Percentiles rank a stretch among this genome's conserved stretches.
These are phyloP conservation scores for Fusarium sulawesiense DNA, from an alignment of 2,329 filamentous ascomycete genomes.

Conservation along the genomic window DNA sequence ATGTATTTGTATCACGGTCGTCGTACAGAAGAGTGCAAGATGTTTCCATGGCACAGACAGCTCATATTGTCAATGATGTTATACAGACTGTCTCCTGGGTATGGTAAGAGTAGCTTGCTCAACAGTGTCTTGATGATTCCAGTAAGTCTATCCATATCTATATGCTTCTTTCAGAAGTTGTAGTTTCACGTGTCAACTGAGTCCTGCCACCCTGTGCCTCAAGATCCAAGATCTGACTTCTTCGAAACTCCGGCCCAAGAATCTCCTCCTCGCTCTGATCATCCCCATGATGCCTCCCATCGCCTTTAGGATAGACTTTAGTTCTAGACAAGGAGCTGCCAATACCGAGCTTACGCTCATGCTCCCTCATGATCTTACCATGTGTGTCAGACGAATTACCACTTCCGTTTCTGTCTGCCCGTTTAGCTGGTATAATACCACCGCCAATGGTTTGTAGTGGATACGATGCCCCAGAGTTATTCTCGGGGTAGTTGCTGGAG, in stretches of 20 bases:
- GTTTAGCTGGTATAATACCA: slow-evolving; percentile 2
- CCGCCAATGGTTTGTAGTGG: slow-evolving; percentile 35
- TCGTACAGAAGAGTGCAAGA: neutral
- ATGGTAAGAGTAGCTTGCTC: too few species aligned
- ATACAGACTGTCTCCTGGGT: neutral
- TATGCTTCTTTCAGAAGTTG: neutral
- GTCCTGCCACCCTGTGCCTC: neutral
- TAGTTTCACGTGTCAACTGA: neutral
- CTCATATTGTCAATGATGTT: too few species aligned
- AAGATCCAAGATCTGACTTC: slow-evolving; percentile 14
- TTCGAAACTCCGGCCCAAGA: slow-evolving; percentile 31
- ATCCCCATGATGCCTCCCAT: neutral
- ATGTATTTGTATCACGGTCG: neutral
- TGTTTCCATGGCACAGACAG: neutral
- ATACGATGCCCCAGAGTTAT: slow-evolving; percentile 25
- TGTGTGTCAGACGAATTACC: neutral
- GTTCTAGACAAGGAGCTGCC: slow-evolving; percentile 11
- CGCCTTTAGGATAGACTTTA: neutral
- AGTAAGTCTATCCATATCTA: neutral
- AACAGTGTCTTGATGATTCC: neutral
- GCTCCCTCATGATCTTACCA: slow-evolving; percentile 12
- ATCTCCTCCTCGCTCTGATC: slow-evolving; percentile 42
- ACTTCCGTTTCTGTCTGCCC: neutral
- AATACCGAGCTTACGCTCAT: slow-evolving; percentile 19
- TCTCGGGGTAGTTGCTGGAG: slow-evolving; percentile 33